A percentile compares a stretch with the other conserved stretches of the same genome.
Conservation (phyloP, 2,329 filamentous ascomycete species). For the Aspergillus neotritici region DNA sequence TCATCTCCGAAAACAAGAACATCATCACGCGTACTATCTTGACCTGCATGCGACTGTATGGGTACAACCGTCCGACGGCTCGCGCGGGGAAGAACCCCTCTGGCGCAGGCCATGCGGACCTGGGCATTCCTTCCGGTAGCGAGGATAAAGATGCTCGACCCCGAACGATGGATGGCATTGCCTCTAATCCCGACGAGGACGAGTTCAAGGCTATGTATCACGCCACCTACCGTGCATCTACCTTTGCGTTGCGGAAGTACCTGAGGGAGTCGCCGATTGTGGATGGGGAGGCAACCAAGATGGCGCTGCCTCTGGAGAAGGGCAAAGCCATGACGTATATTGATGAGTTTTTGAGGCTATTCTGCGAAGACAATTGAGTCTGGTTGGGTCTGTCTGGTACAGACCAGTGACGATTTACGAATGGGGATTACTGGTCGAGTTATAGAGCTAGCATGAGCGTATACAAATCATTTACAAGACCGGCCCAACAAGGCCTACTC, state of each 20-base stretch:
- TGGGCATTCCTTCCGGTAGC: background rate
- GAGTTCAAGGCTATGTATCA: slow-evolving; percentile 43
- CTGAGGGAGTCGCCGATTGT: slow-evolving; percentile 21
- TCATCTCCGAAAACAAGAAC: slow-evolving; percentile 36
- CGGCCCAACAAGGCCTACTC: background rate
- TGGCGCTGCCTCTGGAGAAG: slow-evolving; percentile 28
- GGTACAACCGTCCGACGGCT: slow-evolving; percentile 32
- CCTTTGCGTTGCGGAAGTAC: slow-evolving; percentile 39
- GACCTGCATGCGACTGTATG: slow-evolving; percentile 41
- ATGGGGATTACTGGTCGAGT: background rate
- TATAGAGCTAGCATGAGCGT: too few relatives aligned
- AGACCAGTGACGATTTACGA: slow-evolving; percentile 19
- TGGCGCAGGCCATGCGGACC: slow-evolving; percentile 1
- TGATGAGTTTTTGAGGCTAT: slow-evolving; percentile 37
- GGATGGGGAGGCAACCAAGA: slow-evolving; percentile 2
- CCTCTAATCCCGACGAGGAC: slow-evolving; percentile 28
- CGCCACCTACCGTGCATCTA: slow-evolving; percentile 39
- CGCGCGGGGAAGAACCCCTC: slow-evolving; percentile 18
- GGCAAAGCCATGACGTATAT: slow-evolving; percentile 38
- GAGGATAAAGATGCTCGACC: slow-evolving; percentile 15
- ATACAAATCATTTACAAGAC: background rate
- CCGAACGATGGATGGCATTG: slow-evolving; percentile 1
- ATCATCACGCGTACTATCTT: slow-evolving; percentile 39
- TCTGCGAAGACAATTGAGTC: slow-evolving; percentile 34
- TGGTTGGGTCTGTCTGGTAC: slow-evolving; percentile 10